Evolutionary conservation across 441 rosid species (phyloP), one percentile per base, ranked within the genome.

Genomic region (Arabidopsis hybrid): DNA sequence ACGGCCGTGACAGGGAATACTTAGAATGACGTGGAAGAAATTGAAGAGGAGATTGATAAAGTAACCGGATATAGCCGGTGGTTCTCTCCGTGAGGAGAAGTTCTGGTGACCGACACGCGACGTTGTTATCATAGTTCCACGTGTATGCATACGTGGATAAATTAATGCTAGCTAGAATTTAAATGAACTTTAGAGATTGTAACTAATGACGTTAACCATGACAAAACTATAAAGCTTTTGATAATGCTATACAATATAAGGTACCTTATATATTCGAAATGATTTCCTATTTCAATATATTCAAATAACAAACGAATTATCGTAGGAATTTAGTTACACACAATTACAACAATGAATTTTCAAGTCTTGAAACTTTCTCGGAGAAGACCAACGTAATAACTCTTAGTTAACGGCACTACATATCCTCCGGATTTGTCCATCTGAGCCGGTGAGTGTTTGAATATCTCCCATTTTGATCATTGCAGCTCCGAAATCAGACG

Each of bases 381-480:
- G 45, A 65, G 14, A 38, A 31, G n/a, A 12, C 26, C 39, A 4
- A 26, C 29, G 21, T 16, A 35, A 11, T 43, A 16, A 29, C 40
- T 51, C 40, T 40, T 66, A 79, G 45, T 86, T 88, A 51, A 79
- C 79, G 12, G 62, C 83, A 32, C 60, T 77, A 78, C 88, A 87
- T 4, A 80, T 71, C 69, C 51, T 84, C 31, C 87, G 65, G 3
- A 87, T 79, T 57, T 80, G 60, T 0, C 91, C 86, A 16, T 72
- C 68, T n/a, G 84, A 60, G 16, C 81, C 81, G 2, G 82, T 76
- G 17, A 80, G 79, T 29, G 85, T 80, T 5, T 78, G 71, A 21
- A 90, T 79, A 52, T 89, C 77, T 45, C 89, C 92, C 91, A 89
- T 88, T 58, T 77, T 86, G 17, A 89, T 56, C 92, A 88, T 90